phyloP scores from a whole-genome alignment of 129 eudicot species.

The Chrysanthemum seticuspe region DNA sequence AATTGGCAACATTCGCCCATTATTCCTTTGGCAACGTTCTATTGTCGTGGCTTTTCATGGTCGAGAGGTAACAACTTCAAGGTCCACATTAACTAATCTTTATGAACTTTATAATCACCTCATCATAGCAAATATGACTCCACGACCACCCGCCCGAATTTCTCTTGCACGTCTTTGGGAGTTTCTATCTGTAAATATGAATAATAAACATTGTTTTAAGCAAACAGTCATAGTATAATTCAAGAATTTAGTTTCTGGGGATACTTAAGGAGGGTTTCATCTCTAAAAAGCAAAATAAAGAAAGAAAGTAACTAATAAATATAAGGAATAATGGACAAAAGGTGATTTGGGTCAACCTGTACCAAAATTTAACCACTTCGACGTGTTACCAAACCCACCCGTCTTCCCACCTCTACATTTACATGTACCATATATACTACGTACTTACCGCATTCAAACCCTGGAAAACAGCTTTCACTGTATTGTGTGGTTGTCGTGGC shows the following conservation, averaged over 20 bases:
- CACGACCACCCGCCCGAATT: slow-evolving; percentile 92
- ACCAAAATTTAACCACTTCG: background rate
- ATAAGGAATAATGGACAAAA: background rate
- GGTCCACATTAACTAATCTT: background rate
- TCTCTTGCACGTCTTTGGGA: slow-evolving; percentile 88
- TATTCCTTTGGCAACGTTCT: slow-evolving; percentile 4
- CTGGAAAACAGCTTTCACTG: slow-evolving; percentile 84
- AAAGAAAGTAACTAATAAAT: background rate
- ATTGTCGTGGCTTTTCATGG: background rate
- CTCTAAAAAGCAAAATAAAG: background rate
- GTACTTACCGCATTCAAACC: slow-evolving; percentile 80
- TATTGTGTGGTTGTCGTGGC: slow-evolving; percentile 81
- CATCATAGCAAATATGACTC: slow-evolving; percentile 77
- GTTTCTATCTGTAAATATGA: slow-evolving; percentile 68
- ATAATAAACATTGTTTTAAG: background rate
- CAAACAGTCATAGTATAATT: background rate
- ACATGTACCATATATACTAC: background rate
- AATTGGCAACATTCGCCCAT: background rate
- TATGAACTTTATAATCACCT: slow-evolving; percentile 7
- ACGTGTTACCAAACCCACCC: background rate
- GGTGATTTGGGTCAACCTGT: background rate
- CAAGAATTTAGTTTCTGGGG: background rate
- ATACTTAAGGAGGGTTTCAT: too few relatives aligned
- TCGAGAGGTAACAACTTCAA: background rate
- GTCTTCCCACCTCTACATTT: too few relatives aligned